A percentile compares a stretch with the other conserved stretches of the same genome.
Conservation (phyloP, 2,329 filamentous ascomycete species). For the Sporothrix phasma region DNA sequence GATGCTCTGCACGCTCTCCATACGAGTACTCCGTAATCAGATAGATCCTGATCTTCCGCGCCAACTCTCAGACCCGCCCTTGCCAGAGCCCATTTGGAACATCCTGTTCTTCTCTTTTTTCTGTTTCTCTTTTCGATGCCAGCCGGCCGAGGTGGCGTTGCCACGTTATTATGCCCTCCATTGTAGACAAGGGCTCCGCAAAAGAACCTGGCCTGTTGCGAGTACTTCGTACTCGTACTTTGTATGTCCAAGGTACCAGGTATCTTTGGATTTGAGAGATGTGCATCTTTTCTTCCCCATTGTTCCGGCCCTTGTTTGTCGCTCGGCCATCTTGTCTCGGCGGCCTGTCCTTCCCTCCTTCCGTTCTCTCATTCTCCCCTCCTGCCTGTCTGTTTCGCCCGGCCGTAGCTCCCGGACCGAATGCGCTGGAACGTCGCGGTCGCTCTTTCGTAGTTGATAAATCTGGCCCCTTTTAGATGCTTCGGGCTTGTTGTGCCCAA, state of each 20-base stretch:
- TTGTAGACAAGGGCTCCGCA: neutral
- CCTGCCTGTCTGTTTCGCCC: neutral
- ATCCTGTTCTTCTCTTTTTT: neutral
- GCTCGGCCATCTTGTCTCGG: neutral
- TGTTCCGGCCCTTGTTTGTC: neutral
- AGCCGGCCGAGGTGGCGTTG: neutral
- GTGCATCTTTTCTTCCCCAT: neutral
- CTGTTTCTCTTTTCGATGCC: slow-evolving; percentile 3
- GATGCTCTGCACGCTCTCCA: neutral
- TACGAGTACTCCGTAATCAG: slow-evolving; percentile 9
- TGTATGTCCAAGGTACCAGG: neutral
- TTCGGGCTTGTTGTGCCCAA: neutral
- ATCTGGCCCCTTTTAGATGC: neutral
- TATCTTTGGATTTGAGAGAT: neutral
- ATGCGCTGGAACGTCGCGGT: neutral
- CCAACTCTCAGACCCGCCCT: slow-evolving; percentile 8
- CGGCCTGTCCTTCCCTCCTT: neutral
- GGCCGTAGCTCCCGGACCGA: slow-evolving; percentile 4
- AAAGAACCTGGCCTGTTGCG: neutral
- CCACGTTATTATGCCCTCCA: slow-evolving; percentile 7
- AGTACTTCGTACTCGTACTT: neutral
- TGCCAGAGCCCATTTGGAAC: slow-evolving; percentile 2
- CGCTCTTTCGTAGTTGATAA: neutral
- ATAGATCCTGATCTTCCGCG: slow-evolving; percentile 10
- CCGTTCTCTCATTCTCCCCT: neutral